Percentiles rank a stretch among this genome's conserved stretches.
These are phyloP conservation scores for Cicer arietinum DNA, from an alignment of 306 rosid species.

Conservation along the genomic window DNA sequence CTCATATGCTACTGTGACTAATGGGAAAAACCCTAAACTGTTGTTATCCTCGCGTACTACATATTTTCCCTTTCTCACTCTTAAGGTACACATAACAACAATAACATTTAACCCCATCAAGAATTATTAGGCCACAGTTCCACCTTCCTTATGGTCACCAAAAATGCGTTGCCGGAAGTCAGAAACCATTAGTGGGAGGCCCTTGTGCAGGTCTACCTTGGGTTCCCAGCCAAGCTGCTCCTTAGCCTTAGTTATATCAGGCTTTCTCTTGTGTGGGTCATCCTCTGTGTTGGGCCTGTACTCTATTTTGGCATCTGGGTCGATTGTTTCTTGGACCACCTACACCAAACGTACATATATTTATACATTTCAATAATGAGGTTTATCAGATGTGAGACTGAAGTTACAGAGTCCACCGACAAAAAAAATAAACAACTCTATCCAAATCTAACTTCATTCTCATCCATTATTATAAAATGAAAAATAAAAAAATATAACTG, in stretches of 20 bases:
- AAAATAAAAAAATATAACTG: background rate
- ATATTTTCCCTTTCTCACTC: slow-evolving; percentile 40
- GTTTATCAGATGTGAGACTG: slow-evolving; percentile 4
- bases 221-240: slow-evolving; percentile 94
- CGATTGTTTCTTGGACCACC: slow-evolving; percentile 98
- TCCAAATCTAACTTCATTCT: slow-evolving; percentile 27
- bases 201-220: slow-evolving; percentile 83
- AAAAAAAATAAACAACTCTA: slow-evolving; percentile 9
- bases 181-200: slow-evolving; percentile 93
- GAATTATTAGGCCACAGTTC: slow-evolving; percentile 55
- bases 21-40: slow-evolving; percentile 34
- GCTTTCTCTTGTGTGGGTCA: slow-evolving; percentile 98
- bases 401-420: slow-evolving; percentile 41
- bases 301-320: slow-evolving; percentile 90
- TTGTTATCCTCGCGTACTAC: slow-evolving; percentile 40
- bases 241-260: slow-evolving; percentile 82
- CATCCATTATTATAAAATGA: background rate
- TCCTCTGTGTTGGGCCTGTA: slow-evolving; percentile 93
- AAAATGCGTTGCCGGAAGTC: slow-evolving; percentile 92
- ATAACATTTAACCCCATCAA: slow-evolving; percentile 8
- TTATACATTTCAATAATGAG: slow-evolving; percentile 33
- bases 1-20: slow-evolving; percentile 35
- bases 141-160: slow-evolving; percentile 87
- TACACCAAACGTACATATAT: slow-evolving; percentile 45
- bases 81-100: slow-evolving; percentile 35